Evolutionary conservation across 78 protist species (phyloP).

Genomic region (Pigoraptor vietnamica): DNA sequence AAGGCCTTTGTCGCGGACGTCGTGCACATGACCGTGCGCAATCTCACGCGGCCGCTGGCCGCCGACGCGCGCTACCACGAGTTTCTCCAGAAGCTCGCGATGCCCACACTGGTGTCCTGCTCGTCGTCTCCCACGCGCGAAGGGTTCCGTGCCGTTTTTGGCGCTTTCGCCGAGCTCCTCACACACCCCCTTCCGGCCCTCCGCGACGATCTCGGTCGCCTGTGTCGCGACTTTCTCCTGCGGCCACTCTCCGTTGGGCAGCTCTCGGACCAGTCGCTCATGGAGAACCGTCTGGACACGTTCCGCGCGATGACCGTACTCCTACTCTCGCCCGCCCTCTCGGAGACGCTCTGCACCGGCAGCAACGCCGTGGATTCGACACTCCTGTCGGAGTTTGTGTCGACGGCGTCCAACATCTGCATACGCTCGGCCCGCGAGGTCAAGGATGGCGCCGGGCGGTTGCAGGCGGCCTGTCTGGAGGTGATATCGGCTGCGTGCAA

Average conservation of each 20-base stretch:
- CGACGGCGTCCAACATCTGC: background rate
- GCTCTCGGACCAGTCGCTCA: background rate
- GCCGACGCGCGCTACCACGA: background rate
- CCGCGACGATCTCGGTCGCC: background rate
- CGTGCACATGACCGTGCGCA: background rate
- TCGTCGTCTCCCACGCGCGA: background rate
- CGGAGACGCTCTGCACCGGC: background rate
- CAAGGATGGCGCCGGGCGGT: background rate
- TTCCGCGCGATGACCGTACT: background rate
- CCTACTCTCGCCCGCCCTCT: background rate
- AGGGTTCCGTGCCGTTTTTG: background rate
- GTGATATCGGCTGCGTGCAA: background rate
- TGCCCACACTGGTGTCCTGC: background rate
- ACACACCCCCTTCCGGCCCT: background rate
- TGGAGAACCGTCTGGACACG: background rate
- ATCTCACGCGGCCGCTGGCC: background rate
- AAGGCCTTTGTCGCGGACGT: background rate
- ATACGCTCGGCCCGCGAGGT: background rate
- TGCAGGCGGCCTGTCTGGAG: background rate
- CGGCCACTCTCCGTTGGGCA: background rate
- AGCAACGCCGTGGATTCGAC: background rate
- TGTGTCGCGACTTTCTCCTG: background rate
- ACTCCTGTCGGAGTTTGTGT: background rate
- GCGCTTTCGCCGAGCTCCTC: background rate
- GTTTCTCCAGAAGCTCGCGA: background rate